Conservation (phyloP, 306 rosid species). For the Cicer yamashitae region DNA sequence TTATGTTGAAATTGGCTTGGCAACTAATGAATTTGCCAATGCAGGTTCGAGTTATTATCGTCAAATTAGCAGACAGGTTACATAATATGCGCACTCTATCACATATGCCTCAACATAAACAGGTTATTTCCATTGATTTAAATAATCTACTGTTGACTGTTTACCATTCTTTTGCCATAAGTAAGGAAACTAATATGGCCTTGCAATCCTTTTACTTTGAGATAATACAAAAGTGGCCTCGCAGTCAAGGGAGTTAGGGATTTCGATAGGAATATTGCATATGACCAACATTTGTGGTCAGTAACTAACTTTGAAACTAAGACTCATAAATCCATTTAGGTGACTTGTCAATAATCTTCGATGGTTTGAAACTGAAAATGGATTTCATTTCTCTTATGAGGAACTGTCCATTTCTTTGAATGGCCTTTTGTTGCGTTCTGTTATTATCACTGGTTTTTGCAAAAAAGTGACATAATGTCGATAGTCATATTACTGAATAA, state of each 20-base stretch:
- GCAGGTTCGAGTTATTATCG: constrained; percentile 98
- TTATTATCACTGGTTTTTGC: constrained; percentile 6
- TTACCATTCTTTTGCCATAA: constrained; percentile 7
- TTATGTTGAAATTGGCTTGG: constrained; percentile 39
- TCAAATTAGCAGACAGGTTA: constrained; percentile 94
- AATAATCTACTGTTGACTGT: constrained; percentile 24
- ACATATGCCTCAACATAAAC: constrained; percentile 97
- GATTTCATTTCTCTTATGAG: constrained; percentile 28
- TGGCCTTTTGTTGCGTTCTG: constrained; percentile 36
- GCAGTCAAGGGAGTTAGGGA: constrained; percentile 25
- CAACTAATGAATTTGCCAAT: constrained; percentile 45
- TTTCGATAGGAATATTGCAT: constrained; percentile 25
- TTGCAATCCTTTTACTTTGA: constrained; percentile 27
- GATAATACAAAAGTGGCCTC: constrained; percentile 5
- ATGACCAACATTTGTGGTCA: not conserved
- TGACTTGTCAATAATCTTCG: constrained; percentile 23
- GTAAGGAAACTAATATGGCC: constrained; percentile 30
- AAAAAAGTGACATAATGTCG: constrained; percentile 4
- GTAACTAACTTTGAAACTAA: constrained; percentile 15
- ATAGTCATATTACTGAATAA: not conserved
- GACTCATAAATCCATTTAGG: constrained; percentile 8
- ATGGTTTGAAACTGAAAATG: constrained; percentile 26
- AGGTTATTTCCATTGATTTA: constrained; percentile 63
- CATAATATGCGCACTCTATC: constrained; percentile 98
- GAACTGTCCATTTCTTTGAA: constrained; percentile 11